Evolutionary conservation across 345 rosid genomes (phyloP), one percentile per base, ranked within the genome.

Genomic region (Geranium brycei): DNA sequence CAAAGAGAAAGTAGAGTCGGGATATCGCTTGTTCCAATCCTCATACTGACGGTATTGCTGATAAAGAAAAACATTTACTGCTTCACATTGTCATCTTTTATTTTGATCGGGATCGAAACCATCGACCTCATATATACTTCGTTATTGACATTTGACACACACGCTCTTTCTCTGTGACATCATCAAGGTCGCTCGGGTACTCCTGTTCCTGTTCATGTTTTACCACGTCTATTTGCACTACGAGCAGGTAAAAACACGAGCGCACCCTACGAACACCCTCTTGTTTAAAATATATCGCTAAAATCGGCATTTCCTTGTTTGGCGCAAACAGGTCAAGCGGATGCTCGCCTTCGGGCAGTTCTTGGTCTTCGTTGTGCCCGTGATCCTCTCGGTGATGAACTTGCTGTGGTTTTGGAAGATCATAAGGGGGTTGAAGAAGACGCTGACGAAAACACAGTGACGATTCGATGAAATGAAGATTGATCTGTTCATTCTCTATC

Each of bases 381-480:
- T 23, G 12, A 73, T 66, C 58, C 79, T 81, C 23, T 68, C 75
- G 6, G 70, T 74, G 19, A 77, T 83, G 85, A 83, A 83, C 79
- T 64, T 79, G 63, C 70, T 79, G 68, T 83, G 85, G 88, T 81
- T 83, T 66, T 69, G 75, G 66, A 83, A 83, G 81, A 83, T 83
- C 60, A 60, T 81, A 65, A 76, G 55, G 82, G 88, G 88, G 57
- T 55, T 83, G 73, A 73, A 62, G 75, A 81, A 83, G 75, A 81
- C 82, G 51, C 61, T 83, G 72, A 70, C 85, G 16, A 83, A 81
- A 77, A 72, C 78, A 68, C 81, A 79, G 60, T 76, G 73, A 76
- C 10, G 68, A 56, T 40, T 23, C 28, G 28, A 23, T 23, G 28
- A 23, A 40, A 30, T n/a, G 61, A 7, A 6, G 40, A 18, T 17